These are phyloP conservation scores for Pseudocercospora macadamiae DNA, from an alignment of 2,329 filamentous ascomycete genomes.

Conservation along the genomic window DNA sequence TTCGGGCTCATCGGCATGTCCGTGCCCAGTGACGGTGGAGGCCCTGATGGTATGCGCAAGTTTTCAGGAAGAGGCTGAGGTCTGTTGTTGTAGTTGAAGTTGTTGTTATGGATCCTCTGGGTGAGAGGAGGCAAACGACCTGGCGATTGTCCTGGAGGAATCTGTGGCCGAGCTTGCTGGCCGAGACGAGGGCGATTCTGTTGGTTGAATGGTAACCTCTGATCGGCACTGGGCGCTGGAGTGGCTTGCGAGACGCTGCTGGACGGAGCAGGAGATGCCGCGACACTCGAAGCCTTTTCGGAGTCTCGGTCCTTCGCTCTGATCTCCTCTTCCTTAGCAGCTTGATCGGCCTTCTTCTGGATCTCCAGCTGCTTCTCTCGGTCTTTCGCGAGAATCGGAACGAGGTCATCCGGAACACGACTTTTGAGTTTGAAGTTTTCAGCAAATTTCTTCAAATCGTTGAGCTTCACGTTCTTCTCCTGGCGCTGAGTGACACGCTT, in stretches of 20 bases:
- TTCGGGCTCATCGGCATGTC: slow-evolving; percentile 52
- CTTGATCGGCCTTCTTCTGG: slow-evolving; percentile 80
- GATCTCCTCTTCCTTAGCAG: slow-evolving; percentile 62
- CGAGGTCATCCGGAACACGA: slow-evolving; percentile 86
- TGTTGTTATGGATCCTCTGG: slow-evolving; percentile 24
- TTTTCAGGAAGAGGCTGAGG: slow-evolving; percentile 62
- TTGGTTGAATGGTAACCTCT: slow-evolving; percentile 18
- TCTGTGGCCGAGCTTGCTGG: slow-evolving; percentile 6
- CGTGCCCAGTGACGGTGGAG: slow-evolving; percentile 5
- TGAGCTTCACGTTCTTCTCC: slow-evolving; percentile 90
- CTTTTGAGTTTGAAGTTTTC: slow-evolving; percentile 92
- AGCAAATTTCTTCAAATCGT: slow-evolving; percentile 93
- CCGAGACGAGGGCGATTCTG: slow-evolving; percentile 6
- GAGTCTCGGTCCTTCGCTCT: slow-evolving; percentile 47
- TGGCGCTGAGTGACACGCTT: slow-evolving; percentile 59
- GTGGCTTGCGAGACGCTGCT: slow-evolving; percentile 14
- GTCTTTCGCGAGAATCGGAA: slow-evolving; percentile 95
- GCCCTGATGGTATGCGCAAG: slow-evolving; percentile 64
- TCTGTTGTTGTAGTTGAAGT: neutral
- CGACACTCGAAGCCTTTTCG: slow-evolving; percentile 23
- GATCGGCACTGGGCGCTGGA: slow-evolving; percentile 4
- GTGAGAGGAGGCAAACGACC: slow-evolving; percentile 18
- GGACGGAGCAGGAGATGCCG: slow-evolving; percentile 28
- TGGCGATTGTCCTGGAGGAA: slow-evolving; percentile 7
- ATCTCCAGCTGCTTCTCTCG: slow-evolving; percentile 93